Percentiles rank a stretch among this genome's conserved stretches.
phyloP scores from a whole-genome alignment of 192 early-diverging fungal species.

The Coemansia sp. region DNA sequence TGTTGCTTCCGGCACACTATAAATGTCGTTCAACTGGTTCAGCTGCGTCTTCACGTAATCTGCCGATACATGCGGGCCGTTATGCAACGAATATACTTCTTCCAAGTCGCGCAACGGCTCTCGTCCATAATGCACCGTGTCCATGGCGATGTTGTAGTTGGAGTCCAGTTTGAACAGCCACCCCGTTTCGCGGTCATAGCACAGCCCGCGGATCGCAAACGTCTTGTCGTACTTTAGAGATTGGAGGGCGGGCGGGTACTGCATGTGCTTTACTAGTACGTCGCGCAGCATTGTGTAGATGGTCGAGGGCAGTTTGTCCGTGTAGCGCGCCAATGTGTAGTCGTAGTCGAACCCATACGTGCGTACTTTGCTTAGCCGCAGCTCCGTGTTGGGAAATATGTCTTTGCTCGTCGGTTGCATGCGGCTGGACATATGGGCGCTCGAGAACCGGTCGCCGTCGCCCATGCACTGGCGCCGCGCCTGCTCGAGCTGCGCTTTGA shows the following conservation, averaged over 20 bases:
- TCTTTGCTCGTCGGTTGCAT: conserved; percentile 32
- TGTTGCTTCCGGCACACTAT: conserved; percentile 59
- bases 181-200: conserved; percentile 60
- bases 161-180: conserved; percentile 68
- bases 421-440: conserved; percentile 18
- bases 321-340: conserved; percentile 66
- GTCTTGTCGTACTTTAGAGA: conserved; percentile 55
- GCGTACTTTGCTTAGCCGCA: conserved; percentile 55
- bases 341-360: conserved; percentile 67
- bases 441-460: conserved; percentile 28
- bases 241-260: conserved; percentile 53
- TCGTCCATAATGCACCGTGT: conserved; percentile 56
- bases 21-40: conserved; percentile 63
- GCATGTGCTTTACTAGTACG: conserved; percentile 55
- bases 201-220: conserved; percentile 64
- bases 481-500: conserved; percentile 21
- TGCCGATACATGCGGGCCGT: conserved; percentile 60
- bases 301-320: conserved; percentile 55
- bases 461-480: conserved; percentile 31
- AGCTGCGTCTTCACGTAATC: conserved; percentile 59
- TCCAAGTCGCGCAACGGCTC: conserved; percentile 57
- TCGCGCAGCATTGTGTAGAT: conserved; percentile 63
- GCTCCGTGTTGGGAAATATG: conserved; percentile 62
- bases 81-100: conserved; percentile 57
- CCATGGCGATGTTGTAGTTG: conserved; percentile 63